Percentiles rank a stretch among this genome's conserved stretches.
Conservation (phyloP, 306 rosid genomes). For the Clitoria ternatea region DNA sequence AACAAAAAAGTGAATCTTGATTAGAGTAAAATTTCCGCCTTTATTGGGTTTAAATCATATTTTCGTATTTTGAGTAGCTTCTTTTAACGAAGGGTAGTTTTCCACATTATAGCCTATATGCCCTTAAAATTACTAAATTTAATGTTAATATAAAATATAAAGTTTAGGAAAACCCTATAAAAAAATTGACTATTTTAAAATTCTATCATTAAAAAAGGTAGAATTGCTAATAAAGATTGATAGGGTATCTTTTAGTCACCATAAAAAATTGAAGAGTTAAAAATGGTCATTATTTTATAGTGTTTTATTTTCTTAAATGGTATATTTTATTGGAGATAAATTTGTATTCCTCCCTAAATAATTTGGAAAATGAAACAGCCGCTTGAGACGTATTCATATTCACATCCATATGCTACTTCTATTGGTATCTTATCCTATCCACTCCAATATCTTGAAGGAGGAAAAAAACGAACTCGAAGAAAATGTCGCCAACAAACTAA, state of each 20-base stretch:
- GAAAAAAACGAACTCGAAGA: neutral
- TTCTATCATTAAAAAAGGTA: no score
- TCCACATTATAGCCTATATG: neutral
- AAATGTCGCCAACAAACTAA: slow-evolving; percentile 40
- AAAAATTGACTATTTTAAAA: no score
- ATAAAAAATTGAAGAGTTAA: no score
- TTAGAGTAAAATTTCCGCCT: neutral
- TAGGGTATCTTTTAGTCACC: no score
- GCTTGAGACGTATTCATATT: neutral
- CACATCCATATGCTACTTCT: neutral
- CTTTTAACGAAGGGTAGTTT: neutral
- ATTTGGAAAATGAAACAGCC: neutral
- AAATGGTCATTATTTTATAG: no score
- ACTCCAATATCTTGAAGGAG: neutral
- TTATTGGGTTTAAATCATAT: neutral
- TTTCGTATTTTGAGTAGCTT: neutral
- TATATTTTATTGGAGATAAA: no score
- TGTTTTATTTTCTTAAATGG: no score
- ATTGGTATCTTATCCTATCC: neutral
- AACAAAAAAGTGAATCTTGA: neutral
- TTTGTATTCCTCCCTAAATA: neutral
- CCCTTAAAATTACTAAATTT: neutral
- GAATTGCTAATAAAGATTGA: no score
- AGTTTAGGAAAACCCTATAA: no score
- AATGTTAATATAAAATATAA: neutral